Conservation (phyloP, 768 basidiomycete species). For the Flagelloscypha sp. region DNA sequence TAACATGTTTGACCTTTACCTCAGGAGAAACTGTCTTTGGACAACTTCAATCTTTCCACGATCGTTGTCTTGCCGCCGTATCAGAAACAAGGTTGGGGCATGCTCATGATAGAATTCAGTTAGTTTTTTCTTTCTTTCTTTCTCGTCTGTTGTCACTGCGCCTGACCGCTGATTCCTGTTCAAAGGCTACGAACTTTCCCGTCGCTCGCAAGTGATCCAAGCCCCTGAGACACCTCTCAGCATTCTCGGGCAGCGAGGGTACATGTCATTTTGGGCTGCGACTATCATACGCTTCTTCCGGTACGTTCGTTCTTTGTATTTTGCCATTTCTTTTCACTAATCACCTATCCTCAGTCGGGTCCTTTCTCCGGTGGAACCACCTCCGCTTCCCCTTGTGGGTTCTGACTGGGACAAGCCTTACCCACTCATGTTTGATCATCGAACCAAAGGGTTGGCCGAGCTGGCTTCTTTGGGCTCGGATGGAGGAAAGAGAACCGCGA, state of each 20-base stretch:
- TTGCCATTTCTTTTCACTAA: no score
- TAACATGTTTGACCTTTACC: not conserved
- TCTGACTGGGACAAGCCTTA: no score
- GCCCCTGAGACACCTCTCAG: slow-evolving; percentile 95
- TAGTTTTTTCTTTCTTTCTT: slow-evolving; percentile 21
- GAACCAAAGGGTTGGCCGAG: no score
- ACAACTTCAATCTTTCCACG: slow-evolving; percentile 95
- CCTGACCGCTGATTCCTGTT: not conserved
- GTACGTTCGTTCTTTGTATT: no score
- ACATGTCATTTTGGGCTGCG: slow-evolving; percentile 82
- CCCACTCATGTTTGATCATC: no score
- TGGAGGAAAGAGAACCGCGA: no score
- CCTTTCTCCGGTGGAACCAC: no score
- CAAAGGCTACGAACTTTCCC: slow-evolving; percentile 87
- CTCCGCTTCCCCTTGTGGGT: no score
- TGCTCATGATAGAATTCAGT: slow-evolving; percentile 99
- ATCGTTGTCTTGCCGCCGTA: slow-evolving; percentile 94
- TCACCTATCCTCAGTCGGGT: no score
- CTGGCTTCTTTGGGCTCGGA: no score
- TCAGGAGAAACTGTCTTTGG: slow-evolving; percentile 91
- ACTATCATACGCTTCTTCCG: slow-evolving; percentile 79
- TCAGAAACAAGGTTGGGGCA: slow-evolving; percentile 84
- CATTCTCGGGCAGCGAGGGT: slow-evolving; percentile 85
- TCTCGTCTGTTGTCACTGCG: not conserved
- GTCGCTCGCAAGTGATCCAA: slow-evolving; percentile 68